These are phyloP conservation scores for Pueraria montana DNA, from an alignment of 306 rosid species.

Conservation along the genomic window DNA sequence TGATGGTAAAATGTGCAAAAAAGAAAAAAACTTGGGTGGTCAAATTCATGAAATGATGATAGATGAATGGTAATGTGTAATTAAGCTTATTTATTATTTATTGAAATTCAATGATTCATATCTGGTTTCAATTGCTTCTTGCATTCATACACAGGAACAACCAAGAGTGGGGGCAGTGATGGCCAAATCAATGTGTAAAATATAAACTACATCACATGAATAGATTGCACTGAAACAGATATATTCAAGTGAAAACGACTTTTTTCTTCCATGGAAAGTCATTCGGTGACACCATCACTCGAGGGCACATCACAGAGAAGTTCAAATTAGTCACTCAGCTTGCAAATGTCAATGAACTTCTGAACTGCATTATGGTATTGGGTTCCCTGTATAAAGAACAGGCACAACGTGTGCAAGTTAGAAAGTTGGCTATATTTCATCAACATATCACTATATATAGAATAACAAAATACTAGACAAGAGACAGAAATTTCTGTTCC, in stretches of 20 bases:
- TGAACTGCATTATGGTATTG: slow-evolving; percentile 83
- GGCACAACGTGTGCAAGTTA: slow-evolving; percentile 32
- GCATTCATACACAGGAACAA: no score
- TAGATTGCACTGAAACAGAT: no score
- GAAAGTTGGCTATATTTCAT: slow-evolving; percentile 42
- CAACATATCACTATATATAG: not conserved
- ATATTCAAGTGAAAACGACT: no score
- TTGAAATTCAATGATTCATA: no score
- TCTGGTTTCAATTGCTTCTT: no score
- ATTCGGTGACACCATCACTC: not conserved
- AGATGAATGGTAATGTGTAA: no score
- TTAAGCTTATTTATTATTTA: no score
- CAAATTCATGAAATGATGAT: no score
- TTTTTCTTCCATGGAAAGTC: not conserved
- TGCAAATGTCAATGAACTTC: slow-evolving; percentile 82
- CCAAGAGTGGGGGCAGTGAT: no score
- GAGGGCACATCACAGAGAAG: slow-evolving; percentile 43
- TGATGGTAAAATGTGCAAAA: no score
- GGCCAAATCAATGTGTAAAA: not conserved
- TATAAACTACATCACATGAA: not conserved
- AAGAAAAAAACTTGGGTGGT: no score
- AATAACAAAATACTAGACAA: not conserved
- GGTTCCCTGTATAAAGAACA: slow-evolving; percentile 64
- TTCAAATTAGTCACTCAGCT: slow-evolving; percentile 71
- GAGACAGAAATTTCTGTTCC: not conserved